A percentile compares a stretch with the other conserved stretches of the same genome.
Evolutionary conservation across 2,329 filamentous ascomycete genomes (phyloP).

Genomic region (Ceratocystis papillata): DNA sequence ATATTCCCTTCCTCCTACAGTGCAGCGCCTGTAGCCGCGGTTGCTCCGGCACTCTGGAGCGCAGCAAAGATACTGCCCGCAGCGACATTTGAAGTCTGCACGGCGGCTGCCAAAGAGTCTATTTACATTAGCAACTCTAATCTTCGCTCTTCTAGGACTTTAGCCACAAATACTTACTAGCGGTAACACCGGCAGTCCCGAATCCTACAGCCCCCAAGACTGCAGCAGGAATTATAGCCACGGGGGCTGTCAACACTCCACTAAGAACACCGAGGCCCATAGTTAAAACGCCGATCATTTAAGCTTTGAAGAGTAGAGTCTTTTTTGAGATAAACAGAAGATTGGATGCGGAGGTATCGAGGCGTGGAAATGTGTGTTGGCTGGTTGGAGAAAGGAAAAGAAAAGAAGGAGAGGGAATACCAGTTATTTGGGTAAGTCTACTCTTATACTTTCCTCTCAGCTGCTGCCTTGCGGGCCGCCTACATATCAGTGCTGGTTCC

Average conservation of each 20-base stretch:
- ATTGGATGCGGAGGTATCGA: neutral
- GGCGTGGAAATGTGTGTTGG: too few species aligned
- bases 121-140: too few species aligned
- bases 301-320: neutral
- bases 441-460: neutral
- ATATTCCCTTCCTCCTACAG: conserved; percentile 1
- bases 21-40: neutral
- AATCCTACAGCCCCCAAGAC: conserved; percentile 6
- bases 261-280: neutral
- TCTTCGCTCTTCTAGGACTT: neutral
- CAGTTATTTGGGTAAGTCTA: neutral
- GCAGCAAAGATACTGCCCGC: conserved; percentile 14
- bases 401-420: neutral
- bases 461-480: neutral
- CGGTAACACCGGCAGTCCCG: neutral
- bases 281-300: neutral
- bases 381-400: neutral
- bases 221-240: neutral
- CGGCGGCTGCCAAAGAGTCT: neutral
- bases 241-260: neutral
- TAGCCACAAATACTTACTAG: neutral
- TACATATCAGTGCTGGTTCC: neutral
- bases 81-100: conserved; percentile 3
- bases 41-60: conserved; percentile 20
- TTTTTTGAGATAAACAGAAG: neutral